phyloP scores from a whole-genome alignment of 768 basidiomycete species.

The Fistulinella prunicolor region DNA sequence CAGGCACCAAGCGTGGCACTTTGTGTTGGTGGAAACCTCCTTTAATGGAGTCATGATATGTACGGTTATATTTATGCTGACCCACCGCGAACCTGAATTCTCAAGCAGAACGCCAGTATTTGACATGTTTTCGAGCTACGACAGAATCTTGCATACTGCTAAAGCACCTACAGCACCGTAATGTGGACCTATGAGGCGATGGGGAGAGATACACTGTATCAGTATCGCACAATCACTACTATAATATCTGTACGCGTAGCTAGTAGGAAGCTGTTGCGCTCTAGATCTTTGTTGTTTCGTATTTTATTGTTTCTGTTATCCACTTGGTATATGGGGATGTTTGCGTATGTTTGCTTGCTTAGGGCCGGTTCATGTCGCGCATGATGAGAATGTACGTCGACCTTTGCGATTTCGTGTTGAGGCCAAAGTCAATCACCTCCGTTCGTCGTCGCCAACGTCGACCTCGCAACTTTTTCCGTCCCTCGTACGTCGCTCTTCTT shows the following conservation, averaged over 20 bases:
- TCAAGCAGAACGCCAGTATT: slow-evolving; percentile 2
- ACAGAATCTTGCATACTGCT: slow-evolving; percentile 31
- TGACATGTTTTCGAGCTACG: slow-evolving; percentile 16
- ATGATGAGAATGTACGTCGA: slow-evolving; percentile 16
- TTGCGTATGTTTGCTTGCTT: slow-evolving; percentile 34
- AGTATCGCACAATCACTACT: slow-evolving; percentile 26
- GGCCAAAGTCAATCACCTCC: slow-evolving; percentile 26
- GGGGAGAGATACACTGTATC: slow-evolving; percentile 30
- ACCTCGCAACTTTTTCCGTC: slow-evolving; percentile 15
- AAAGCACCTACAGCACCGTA: slow-evolving; percentile 24
- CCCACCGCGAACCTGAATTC: too few relatives aligned
- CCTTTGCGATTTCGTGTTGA: slow-evolving; percentile 26
- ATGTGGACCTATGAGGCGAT: slow-evolving; percentile 22
- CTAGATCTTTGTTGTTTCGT: neutral
- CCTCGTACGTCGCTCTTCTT: slow-evolving; percentile 18
- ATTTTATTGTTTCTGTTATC: neutral
- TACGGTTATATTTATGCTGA: too few relatives aligned
- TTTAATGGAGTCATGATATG: slow-evolving; percentile 27
- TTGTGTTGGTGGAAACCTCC: slow-evolving; percentile 56
- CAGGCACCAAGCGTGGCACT: slow-evolving; percentile 53
- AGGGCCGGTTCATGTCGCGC: slow-evolving; percentile 32
- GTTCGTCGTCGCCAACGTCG: slow-evolving; percentile 31
- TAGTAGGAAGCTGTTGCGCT: too few relatives aligned
- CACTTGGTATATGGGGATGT: neutral
- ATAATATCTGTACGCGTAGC: slow-evolving; percentile 28